Conservation (phyloP, 176 grass and related monocot species). For the Juncus inflexus region DNA sequence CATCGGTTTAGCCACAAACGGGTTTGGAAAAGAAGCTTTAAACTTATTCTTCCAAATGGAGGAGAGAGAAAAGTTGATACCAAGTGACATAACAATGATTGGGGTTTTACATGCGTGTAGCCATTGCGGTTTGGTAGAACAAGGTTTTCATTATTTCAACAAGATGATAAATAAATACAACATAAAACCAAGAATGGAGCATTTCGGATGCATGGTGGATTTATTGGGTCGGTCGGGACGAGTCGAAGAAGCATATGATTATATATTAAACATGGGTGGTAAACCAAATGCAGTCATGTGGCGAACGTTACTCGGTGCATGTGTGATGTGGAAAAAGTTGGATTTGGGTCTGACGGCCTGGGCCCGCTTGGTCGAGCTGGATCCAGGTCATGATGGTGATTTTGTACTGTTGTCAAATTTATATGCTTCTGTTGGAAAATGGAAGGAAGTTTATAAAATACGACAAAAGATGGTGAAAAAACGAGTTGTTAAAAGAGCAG, state of each 20-base stretch:
- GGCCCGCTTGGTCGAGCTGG: conserved; percentile 49
- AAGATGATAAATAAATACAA: conserved; percentile 52
- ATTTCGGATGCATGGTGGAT: conserved; percentile 86
- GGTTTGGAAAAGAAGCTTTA: conserved; percentile 60
- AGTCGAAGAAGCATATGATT: conserved; percentile 65
- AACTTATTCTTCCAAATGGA: conserved; percentile 63
- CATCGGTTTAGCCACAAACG: conserved; percentile 65
- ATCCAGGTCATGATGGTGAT: conserved; percentile 68
- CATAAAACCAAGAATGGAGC: conserved; percentile 62
- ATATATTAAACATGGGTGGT: conserved; percentile 63
- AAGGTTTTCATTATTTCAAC: conserved; percentile 77
- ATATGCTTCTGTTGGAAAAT: conserved; percentile 60
- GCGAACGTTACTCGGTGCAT: conserved; percentile 79
- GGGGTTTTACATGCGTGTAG: conserved; percentile 86
- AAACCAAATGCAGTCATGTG: conserved; percentile 65
- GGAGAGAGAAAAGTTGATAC: conserved; percentile 42
- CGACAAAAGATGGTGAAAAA: conserved; percentile 50
- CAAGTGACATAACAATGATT: conserved; percentile 73
- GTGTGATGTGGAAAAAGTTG: conserved; percentile 73
- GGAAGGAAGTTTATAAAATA: conserved; percentile 57
- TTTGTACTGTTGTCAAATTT: conserved; percentile 86
- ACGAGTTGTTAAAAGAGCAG: conserved; percentile 47
- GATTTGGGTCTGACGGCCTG: conserved; percentile 61
- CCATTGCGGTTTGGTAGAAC: conserved; percentile 70
- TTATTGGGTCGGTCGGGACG: conserved; percentile 63